These are phyloP conservation scores for Entophlyctis helioformis DNA, from an alignment of 192 early-diverging fungal genomes.

Conservation along the genomic window DNA sequence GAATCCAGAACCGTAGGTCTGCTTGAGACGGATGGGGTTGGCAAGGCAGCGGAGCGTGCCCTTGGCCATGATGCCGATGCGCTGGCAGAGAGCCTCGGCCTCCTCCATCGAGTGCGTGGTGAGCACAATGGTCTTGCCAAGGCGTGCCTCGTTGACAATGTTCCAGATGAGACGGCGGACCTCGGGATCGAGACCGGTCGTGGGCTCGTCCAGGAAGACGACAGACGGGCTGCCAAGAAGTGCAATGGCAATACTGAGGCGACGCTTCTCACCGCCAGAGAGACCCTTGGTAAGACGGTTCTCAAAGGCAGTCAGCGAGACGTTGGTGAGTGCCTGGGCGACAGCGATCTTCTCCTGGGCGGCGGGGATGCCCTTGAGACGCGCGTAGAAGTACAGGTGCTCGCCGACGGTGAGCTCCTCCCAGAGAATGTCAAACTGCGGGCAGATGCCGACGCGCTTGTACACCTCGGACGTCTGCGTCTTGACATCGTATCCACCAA, in stretches of 20 bases:
- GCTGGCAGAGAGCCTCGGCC: conserved; percentile 59
- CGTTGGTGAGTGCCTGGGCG: conserved; percentile 25
- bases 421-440: conserved; percentile 53
- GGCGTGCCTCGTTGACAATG: conserved; percentile 44
- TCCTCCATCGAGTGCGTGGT: conserved; percentile 74
- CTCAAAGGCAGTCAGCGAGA: conserved; percentile 41
- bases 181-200: conserved; percentile 65
- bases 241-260: conserved; percentile 63
- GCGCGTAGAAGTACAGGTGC: conserved; percentile 60
- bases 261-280: conserved; percentile 65
- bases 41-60: conserved; percentile 58
- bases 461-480: conserved; percentile 42
- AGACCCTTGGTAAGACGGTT: conserved; percentile 45
- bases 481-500: conserved; percentile 44
- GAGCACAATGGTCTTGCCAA: conserved; percentile 50
- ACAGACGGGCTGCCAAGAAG: conserved; percentile 55
- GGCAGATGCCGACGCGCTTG: conserved; percentile 36
- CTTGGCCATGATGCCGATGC: conserved; percentile 68
- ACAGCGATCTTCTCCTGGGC: conserved; percentile 33
- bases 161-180: conserved; percentile 64
- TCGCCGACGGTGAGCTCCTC: conserved; percentile 57
- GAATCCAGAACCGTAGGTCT: conserved; percentile 51
- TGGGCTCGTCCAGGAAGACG: conserved; percentile 72
- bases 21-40: conserved; percentile 44
- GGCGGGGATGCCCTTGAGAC: conserved; percentile 49